Evolutionary conservation across 1,284 basidiomycete species (phyloP), one percentile per base, ranked within the genome.

Genomic region (Phaffia rhodozyma): DNA sequence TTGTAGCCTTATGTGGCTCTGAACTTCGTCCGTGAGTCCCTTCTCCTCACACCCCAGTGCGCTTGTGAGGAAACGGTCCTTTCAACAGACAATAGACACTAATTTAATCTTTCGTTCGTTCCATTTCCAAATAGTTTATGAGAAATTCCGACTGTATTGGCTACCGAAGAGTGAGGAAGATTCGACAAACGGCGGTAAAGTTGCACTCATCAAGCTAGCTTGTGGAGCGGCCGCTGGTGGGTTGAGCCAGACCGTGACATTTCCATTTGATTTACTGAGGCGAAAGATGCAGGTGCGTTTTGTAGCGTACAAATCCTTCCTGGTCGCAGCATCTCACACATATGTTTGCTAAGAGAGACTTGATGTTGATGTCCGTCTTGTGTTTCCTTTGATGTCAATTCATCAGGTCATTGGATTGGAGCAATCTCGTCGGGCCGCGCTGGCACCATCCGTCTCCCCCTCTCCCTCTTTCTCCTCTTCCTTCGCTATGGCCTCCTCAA

Each of bases 181-280:
- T 2, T 38, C 58, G 55, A 52, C 65, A 38, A 65, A 61, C 20
- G 23, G 60, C n/a, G 66, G 61, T 34, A 69, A 69, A 4, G 67
- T 68, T 32, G 70, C 70, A 38, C 47, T 58, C 57, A 69, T 50
- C 29, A 75, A 73, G 69, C 73, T 82, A n/a, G 68, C 67, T 0
- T 80, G 79, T 63, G 80, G 80, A 16, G 80, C 77, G 0, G 66
- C 79, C 5, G 79, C 80, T 0, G 81, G 81, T 1, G 76, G 85
- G 25, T 86, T 96, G 69, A 91, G 89, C 34, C 90, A 97, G 74
- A 91, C 91, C 47, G 76, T 97, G 70, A 97, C 94, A 7, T 97
- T 96, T 73, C 94, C 94, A 0, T 88, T 97, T 71, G 94, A 98
- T 74, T 91, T 97, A 0, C 76, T 97, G 61, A 81, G 94, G 52